Conservation (phyloP, 352 stramenopile genomes). For the Globisporangium apiculatum region DNA sequence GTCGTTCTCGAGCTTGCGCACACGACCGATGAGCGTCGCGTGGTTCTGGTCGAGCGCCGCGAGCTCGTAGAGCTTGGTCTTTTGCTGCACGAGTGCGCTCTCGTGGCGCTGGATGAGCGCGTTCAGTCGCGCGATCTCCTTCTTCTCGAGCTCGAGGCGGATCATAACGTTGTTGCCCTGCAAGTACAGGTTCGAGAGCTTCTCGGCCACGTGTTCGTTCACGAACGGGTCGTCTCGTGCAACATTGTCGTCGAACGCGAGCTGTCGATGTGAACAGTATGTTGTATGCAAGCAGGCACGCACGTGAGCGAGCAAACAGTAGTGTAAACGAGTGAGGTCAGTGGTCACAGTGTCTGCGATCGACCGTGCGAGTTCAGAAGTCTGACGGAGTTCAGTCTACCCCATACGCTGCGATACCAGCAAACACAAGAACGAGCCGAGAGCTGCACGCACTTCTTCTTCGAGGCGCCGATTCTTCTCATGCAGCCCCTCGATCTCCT, state of each 20-base stretch:
- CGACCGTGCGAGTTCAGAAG: background rate
- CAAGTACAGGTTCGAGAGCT: slow-evolving; percentile 68
- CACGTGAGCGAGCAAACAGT: background rate
- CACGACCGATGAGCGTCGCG: slow-evolving; percentile 38
- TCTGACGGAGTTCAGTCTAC: too few relatives aligned
- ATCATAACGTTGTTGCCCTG: slow-evolving; percentile 83
- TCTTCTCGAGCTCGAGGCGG: slow-evolving; percentile 65
- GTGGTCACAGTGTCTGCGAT: background rate
- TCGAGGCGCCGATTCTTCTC: slow-evolving; percentile 73
- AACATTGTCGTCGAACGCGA: slow-evolving; percentile 69
- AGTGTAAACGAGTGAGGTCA: background rate
- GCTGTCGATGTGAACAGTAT: slow-evolving; percentile 15
- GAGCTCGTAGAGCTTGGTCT: slow-evolving; percentile 71
- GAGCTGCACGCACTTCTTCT: slow-evolving; percentile 39
- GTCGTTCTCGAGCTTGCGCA: slow-evolving; percentile 80
- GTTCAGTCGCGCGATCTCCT: slow-evolving; percentile 63
- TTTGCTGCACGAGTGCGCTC: slow-evolving; percentile 48
- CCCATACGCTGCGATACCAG: too few relatives aligned
- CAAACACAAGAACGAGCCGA: background rate
- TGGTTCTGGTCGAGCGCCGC: slow-evolving; percentile 67
- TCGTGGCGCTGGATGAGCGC: slow-evolving; percentile 64
- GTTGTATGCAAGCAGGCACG: background rate
- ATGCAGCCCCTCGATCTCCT: slow-evolving; percentile 71
- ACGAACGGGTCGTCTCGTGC: slow-evolving; percentile 68
- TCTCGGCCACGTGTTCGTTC: slow-evolving; percentile 64